phyloP scores from a whole-genome alignment of 169 alveolate genomes.

The Eimeria tenella region DNA sequence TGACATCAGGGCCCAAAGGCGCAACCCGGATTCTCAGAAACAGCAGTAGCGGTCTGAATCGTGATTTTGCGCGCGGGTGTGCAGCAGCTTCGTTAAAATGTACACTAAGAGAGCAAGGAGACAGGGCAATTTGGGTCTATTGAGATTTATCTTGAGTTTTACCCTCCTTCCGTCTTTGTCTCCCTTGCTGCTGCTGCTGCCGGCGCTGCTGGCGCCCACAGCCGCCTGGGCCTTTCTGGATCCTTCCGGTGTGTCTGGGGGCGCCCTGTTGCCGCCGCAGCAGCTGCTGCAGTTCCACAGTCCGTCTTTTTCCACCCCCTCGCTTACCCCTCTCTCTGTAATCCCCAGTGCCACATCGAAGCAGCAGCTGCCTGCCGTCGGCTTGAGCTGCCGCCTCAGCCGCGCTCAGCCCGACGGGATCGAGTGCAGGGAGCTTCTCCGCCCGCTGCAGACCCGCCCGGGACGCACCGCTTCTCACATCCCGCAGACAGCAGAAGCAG shows the following conservation, averaged over 20 bases:
- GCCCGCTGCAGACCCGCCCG: neutral
- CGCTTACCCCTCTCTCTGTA: neutral
- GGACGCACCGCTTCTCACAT: neutral
- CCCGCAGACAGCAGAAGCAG: neutral
- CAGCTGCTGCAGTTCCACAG: constrained; percentile 39
- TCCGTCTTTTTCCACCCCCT: neutral
- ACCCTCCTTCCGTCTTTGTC: neutral
- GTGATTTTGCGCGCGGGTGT: neutral
- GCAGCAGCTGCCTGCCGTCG: constrained; percentile 6
- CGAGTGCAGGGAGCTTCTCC: constrained; percentile 8
- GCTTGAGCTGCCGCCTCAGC: constrained; percentile 29
- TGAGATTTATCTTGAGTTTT: neutral
- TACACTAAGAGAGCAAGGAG: neutral
- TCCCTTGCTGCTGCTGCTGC: constrained; percentile 35
- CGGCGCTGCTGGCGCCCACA: neutral
- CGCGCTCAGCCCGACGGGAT: neutral
- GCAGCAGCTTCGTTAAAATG: neutral
- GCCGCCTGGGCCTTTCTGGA: constrained; percentile 3
- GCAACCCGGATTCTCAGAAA: neutral
- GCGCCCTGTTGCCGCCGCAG: constrained; percentile 57
- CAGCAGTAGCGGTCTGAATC: neutral
- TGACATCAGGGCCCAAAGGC: neutral
- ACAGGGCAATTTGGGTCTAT: neutral
- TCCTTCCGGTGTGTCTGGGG: neutral
- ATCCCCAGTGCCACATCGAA: neutral